Evolutionary conservation across 331 rosid genomes (phyloP).

Genomic region (Arachis monticola): DNA sequence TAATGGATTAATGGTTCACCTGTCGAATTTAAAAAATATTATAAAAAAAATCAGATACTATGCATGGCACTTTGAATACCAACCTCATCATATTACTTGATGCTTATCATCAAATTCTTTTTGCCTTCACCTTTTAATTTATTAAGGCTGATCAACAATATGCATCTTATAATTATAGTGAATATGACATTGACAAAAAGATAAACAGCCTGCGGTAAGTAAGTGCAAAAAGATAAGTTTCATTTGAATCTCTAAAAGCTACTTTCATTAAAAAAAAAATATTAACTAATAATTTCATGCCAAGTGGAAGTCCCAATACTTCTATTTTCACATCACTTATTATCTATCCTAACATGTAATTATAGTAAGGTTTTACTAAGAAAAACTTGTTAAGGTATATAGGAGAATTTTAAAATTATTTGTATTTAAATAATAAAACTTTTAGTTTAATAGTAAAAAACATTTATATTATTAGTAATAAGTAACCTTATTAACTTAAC

Average conservation of each 20-base stretch:
- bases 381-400: too few species aligned
- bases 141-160: background rate
- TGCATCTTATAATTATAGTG: background rate
- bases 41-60: too few species aligned
- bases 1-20: too few species aligned
- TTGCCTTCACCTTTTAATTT: background rate
- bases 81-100: background rate
- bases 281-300: background rate
- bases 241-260: conserved; percentile 15
- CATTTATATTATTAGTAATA: too few species aligned
- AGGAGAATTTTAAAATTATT: too few species aligned
- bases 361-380: too few species aligned
- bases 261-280: background rate
- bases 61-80: background rate
- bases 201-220: conserved; percentile 24
- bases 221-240: conserved; percentile 2
- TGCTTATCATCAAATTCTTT: background rate
- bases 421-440: too few species aligned
- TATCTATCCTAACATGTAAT: background rate
- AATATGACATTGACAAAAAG: conserved; percentile 6
- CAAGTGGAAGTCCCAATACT: conserved; percentile 1
- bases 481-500: too few species aligned
- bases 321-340: background rate
- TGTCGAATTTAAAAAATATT: too few species aligned
- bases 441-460: too few species aligned